Percentiles rank a stretch among this genome's conserved stretches.
phyloP scores from a whole-genome alignment of 306 rosid genomes.

The Morella rubra region DNA sequence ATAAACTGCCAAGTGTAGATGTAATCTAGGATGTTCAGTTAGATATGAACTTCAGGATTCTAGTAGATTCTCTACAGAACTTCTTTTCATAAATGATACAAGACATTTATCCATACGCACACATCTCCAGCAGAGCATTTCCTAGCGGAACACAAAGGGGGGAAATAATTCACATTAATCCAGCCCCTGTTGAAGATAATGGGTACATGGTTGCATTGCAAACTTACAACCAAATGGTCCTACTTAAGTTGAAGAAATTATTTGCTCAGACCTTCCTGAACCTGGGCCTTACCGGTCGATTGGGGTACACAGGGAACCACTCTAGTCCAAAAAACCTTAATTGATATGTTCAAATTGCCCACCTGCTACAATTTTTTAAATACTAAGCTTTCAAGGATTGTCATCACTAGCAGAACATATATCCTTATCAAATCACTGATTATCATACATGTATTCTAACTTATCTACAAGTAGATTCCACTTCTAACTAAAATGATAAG shows the following conservation, averaged over 20 bases:
- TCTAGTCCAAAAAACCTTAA: not conserved
- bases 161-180: not conserved
- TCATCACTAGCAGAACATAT: not conserved
- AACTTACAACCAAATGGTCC: not conserved
- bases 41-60: not conserved
- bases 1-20: not conserved
- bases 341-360: not conserved
- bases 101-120: too few relatives aligned
- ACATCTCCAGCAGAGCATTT: not conserved
- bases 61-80: not conserved
- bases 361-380: not conserved
- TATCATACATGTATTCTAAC: not conserved
- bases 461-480: not conserved
- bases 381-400: not conserved
- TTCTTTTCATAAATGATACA: not conserved
- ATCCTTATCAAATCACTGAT: not conserved
- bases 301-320: too few relatives aligned
- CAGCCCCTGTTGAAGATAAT: not conserved
- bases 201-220: not conserved
- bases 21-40: not conserved
- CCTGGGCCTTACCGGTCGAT: not conserved
- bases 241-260: not conserved
- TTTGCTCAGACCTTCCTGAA: not conserved
- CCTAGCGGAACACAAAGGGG: not conserved
- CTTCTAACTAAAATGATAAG: not conserved